Evolutionary conservation across 2,329 filamentous ascomycete species (phyloP), one percentile per base, ranked within the genome.

Genomic region (Aspergillus ochraceus): DNA sequence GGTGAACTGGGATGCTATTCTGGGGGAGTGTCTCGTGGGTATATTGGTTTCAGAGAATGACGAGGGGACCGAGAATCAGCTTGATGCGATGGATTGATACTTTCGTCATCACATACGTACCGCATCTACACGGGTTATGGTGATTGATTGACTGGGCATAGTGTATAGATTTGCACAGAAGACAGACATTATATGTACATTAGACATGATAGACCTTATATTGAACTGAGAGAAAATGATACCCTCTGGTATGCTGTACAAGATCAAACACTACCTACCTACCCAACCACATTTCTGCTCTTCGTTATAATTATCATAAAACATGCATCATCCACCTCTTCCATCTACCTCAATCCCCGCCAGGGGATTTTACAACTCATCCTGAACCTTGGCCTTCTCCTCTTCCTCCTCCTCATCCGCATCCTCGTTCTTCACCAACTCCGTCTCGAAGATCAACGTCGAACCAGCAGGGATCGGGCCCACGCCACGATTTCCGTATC

Each of bases 371-470:
- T n/a, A 42, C 36, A 42, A n/a, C 17, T 42, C 36, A 42, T 42
- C 36, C 36, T 42, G 36, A 10, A 36, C 32, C 32, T 36, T 36
- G 5, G 32, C 32, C 32, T 36, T 36, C 32, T 49, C 10, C 71
- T 69, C 80, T 59, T 80, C 66, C 69, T 80, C 78, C 69, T 80
- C 77, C 72, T 79, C 80, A 55, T 65, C 57, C 55, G 94, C 90
- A 30, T 92, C 92, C 17, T 88, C 82, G 71, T 98, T 97, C 58
- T 85, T 88, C 70, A 97, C 82, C 66, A 98, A 81, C 79, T 97
- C 92, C 50, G 93, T 97, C 81, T 96, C 91, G 73, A 98, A 97
- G 55, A 98, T 87, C 71, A 98, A 79, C 59, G 91, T 96, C 67
- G 90, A 87, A 32, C 88, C 88, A 4, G 85, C 87, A 19, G 93